Conservation (phyloP, 1,284 basidiomycete species). For the Psilocybe mexicana region DNA sequence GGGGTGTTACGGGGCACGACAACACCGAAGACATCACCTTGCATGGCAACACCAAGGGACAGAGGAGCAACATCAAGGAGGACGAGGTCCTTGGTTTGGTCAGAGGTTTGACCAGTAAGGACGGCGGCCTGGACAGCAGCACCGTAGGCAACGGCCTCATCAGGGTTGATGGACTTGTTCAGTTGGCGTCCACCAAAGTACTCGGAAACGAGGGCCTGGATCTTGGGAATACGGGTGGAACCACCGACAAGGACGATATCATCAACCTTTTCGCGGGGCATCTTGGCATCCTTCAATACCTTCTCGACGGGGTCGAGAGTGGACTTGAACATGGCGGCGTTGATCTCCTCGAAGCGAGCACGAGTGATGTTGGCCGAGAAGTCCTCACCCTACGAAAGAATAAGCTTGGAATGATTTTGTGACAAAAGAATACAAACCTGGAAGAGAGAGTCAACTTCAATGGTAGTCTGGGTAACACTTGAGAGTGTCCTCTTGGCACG, state of each 20-base stretch:
- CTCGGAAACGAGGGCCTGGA: constrained; percentile 97
- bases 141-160: constrained; percentile 94
- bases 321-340: constrained; percentile 91
- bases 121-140: constrained; percentile 97
- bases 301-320: constrained; percentile 99
- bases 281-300: constrained; percentile 99
- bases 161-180: constrained; percentile 99
- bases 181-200: constrained; percentile 96
- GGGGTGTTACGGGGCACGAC: constrained; percentile 97
- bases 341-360: constrained; percentile 99
- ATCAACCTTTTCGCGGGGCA: constrained; percentile 95
- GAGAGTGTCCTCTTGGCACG: constrained; percentile 98
- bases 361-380: constrained; percentile 97
- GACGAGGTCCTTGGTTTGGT: constrained; percentile 93
- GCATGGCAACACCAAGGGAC: constrained; percentile 98
- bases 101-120: constrained; percentile 94
- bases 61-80: constrained; percentile 95
- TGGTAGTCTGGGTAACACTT: constrained; percentile 95
- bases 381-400: constrained; percentile 69
- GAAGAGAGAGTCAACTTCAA: constrained; percentile 98
- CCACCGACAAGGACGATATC: constrained; percentile 99
- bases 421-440: constrained; percentile 55
- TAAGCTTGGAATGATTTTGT: background rate
- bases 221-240: constrained; percentile 99
- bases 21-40: constrained; percentile 95